Conservation (phyloP, 1,284 basidiomycete genomes). For the Papiliotrema terrestris region DNA sequence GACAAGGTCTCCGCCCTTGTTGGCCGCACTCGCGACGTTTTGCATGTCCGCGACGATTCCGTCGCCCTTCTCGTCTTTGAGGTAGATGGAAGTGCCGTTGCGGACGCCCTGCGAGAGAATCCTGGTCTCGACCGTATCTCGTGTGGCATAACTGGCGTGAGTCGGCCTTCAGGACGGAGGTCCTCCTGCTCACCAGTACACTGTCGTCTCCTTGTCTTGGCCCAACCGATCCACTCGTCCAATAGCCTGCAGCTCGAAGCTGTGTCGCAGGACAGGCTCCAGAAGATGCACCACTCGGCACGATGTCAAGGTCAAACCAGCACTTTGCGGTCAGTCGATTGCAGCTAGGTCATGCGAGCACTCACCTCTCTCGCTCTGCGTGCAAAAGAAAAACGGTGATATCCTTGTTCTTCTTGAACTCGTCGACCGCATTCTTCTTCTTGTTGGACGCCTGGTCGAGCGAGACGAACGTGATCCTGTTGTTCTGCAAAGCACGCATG, state of each 20-base stretch:
- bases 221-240: slow-evolving; percentile 44
- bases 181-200: slow-evolving; percentile 32
- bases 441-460: slow-evolving; percentile 29
- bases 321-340: slow-evolving; percentile 15
- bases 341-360: not conserved
- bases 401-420: slow-evolving; percentile 36
- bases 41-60: slow-evolving; percentile 28
- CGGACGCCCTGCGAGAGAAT: slow-evolving; percentile 42
- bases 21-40: slow-evolving; percentile 40
- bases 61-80: slow-evolving; percentile 28
- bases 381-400: slow-evolving; percentile 47
- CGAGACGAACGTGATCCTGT: slow-evolving; percentile 36
- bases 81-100: slow-evolving; percentile 45
- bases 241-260: slow-evolving; percentile 49
- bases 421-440: slow-evolving; percentile 36
- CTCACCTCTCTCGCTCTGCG: slow-evolving; percentile 44
- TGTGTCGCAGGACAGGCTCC: slow-evolving; percentile 47
- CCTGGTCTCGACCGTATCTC: slow-evolving; percentile 44
- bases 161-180: not conserved
- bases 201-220: slow-evolving; percentile 41
- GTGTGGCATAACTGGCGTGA: slow-evolving; percentile 36
- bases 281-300: slow-evolving; percentile 48
- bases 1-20: slow-evolving; percentile 39
- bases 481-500: slow-evolving; percentile 34
- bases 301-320: slow-evolving; percentile 46